Evolutionary conservation across 257 asterid species (phyloP), one percentile per base, ranked within the genome.

Genomic region (Nicotiana paniculata): DNA sequence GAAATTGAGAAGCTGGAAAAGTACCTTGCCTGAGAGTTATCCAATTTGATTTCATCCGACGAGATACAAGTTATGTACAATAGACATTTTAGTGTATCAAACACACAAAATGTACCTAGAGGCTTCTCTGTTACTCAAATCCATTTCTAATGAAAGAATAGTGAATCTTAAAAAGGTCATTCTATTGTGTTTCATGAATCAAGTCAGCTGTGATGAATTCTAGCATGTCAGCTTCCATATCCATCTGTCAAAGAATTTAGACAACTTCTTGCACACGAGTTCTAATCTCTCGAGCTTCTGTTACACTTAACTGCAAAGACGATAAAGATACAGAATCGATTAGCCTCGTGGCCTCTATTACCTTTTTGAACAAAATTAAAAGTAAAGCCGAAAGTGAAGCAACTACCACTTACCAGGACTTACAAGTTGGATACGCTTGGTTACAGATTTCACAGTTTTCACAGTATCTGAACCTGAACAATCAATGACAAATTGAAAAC

Each of bases 321-420:
- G 64, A 24, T 58, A 81, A 81, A 48, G 46, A 74, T 15, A 15
- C 15, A 8, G 15, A 51, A 75, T 15, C 26, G 3, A 26, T 51
- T 75, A 51, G 63, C 51, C 26, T 75, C 26, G 10, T 51, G 28
- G 63, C 4, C 26, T 48, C 43, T 51, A 21, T 8, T 48, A 75
- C 46, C 80, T 26, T 16, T 15, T 26, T 51, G 26, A 7, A 48
- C 63, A 53, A 53, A 81, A 66, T 53, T 16, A 64, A 28, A 28
- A 6, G 69, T 59, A 58, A 62, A 30, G 26, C 53, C 5, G 48
- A 5, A 18, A 26, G 59, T 35, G 48, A 11, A 37, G 86, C 63
- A 61, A 55, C 77, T 48, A 81, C 78, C 69, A 74, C 12, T 84
- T 94, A 94, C 99, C 98, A 66, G 98, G 99, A 86, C 98, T 96